Evolutionary conservation across 352 stramenopile species (phyloP).

Genomic region (Aphanomyces astaci): DNA sequence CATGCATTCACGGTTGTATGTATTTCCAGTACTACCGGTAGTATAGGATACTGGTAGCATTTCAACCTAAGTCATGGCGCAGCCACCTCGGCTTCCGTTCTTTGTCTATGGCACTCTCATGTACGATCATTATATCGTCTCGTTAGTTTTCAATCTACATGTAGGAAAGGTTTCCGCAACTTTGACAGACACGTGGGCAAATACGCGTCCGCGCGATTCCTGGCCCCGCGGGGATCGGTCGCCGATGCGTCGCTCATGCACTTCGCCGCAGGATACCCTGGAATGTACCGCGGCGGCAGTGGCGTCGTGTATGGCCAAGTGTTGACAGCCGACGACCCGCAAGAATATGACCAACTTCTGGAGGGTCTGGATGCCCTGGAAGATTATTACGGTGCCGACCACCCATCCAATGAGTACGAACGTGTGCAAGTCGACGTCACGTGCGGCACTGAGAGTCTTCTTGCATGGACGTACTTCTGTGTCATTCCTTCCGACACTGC

Average conservation of each 20-base stretch:
- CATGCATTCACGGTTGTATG: too few species aligned
- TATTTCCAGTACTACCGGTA: too few species aligned
- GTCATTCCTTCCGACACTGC: slow-evolving; percentile 8
- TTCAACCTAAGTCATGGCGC: too few species aligned
- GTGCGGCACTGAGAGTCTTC: neutral
- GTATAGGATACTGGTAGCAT: too few species aligned
- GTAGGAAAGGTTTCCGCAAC: slow-evolving; percentile 22
- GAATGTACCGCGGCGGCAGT: neutral
- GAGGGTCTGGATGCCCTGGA: slow-evolving; percentile 2
- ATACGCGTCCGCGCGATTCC: neutral
- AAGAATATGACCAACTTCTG: slow-evolving; percentile 8
- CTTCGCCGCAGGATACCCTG: slow-evolving; percentile 7
- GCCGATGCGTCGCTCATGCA: slow-evolving; percentile 1
- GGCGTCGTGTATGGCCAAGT: slow-evolving; percentile 13
- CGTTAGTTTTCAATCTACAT: too few species aligned
- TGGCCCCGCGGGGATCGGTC: neutral
- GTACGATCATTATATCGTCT: too few species aligned
- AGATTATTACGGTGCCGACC: slow-evolving; percentile 17
- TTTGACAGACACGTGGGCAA: slow-evolving; percentile 7
- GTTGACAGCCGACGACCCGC: slow-evolving; percentile 13
- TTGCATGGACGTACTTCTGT: slow-evolving; percentile 20
- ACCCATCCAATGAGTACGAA: slow-evolving; percentile 21
- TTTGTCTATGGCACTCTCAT: slow-evolving; percentile 24
- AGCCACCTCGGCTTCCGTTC: slow-evolving; percentile 8
- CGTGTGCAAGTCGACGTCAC: slow-evolving; percentile 8